Evolutionary conservation across 1,284 basidiomycete genomes (phyloP).

Genomic region (Anthracocystis panici-leucophaei): DNA sequence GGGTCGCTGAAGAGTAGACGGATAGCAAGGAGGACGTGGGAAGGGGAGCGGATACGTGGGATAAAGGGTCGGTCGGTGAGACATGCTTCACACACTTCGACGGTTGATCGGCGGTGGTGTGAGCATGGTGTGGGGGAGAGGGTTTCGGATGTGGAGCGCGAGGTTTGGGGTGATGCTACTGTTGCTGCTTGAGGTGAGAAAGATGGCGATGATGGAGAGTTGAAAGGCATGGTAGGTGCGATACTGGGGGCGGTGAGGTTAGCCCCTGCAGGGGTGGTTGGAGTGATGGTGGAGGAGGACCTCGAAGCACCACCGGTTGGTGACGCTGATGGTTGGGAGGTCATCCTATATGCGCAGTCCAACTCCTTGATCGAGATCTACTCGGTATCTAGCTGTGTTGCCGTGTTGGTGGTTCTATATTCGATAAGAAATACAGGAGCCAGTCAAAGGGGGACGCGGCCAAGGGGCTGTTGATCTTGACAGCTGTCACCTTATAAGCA

Average conservation of each 20-base stretch:
- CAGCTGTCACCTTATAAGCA: too few relatives aligned
- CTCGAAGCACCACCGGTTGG: too few relatives aligned
- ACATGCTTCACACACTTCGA: constrained; percentile 22
- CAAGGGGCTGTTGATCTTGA: neutral
- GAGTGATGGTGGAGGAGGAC: too few relatives aligned
- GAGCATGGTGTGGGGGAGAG: neutral
- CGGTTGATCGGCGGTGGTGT: neutral
- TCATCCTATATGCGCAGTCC: too few relatives aligned
- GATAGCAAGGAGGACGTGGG: constrained; percentile 30
- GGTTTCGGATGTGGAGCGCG: neutral
- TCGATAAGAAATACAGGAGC: neutral
- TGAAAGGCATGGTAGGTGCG: too few relatives aligned
- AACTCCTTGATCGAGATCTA: too few relatives aligned
- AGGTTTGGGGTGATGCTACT: neutral
- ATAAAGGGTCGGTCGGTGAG: constrained; percentile 17
- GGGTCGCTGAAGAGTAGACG: constrained; percentile 32
- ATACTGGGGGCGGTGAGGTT: too few relatives aligned
- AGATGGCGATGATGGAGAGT: neutral
- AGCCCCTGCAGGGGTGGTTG: too few relatives aligned
- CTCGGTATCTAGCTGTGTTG: too few relatives aligned
- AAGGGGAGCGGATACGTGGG: constrained; percentile 15
- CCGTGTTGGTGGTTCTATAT: too few relatives aligned
- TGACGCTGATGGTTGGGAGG: too few relatives aligned
- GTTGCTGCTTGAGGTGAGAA: constrained; percentile 1
- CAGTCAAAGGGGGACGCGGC: neutral